phyloP scores from a whole-genome alignment of 768 basidiomycete species.

The Cubamyces lactineus region DNA sequence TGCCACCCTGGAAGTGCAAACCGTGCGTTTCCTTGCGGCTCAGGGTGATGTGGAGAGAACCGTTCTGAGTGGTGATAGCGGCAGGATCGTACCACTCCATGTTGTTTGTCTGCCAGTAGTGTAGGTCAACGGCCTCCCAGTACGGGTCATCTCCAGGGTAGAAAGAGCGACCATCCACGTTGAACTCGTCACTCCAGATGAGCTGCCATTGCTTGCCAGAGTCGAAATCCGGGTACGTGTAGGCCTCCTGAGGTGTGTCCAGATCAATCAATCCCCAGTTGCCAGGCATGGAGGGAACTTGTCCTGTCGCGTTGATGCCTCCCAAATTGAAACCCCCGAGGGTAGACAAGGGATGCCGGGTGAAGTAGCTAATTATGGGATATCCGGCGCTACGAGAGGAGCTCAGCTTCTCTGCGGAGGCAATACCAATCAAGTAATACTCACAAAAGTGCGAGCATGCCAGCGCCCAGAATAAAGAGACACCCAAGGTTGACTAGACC shows the following conservation, averaged over 20 bases:
- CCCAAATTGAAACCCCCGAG: slow-evolving; percentile 49
- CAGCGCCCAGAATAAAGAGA: slow-evolving; percentile 53
- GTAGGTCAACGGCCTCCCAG: slow-evolving; percentile 82
- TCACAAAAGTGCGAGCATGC: slow-evolving; percentile 62
- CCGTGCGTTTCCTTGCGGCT: slow-evolving; percentile 57
- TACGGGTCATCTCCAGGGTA: slow-evolving; percentile 80
- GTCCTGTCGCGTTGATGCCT: slow-evolving; percentile 49
- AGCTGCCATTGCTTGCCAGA: slow-evolving; percentile 49
- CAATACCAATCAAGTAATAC: slow-evolving; percentile 27
- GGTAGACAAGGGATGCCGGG: slow-evolving; percentile 32
- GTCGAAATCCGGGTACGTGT: slow-evolving; percentile 38
- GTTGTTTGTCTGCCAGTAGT: slow-evolving; percentile 73
- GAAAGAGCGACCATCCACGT: slow-evolving; percentile 69
- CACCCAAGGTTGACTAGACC: slow-evolving; percentile 77
- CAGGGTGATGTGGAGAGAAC: slow-evolving; percentile 52
- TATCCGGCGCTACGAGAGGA: slow-evolving; percentile 44
- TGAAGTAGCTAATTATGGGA: slow-evolving; percentile 46
- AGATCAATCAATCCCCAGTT: slow-evolving; percentile 55
- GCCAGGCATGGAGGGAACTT: slow-evolving; percentile 46
- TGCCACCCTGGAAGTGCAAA: slow-evolving; percentile 45
- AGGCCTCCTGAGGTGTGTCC: slow-evolving; percentile 52
- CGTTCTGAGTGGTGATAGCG: slow-evolving; percentile 50
- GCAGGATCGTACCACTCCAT: slow-evolving; percentile 86
- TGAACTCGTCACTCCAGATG: slow-evolving; percentile 86
- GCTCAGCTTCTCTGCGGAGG: background rate